Percentiles rank a stretch among this genome's conserved stretches.
Evolutionary conservation across 2,329 filamentous ascomycete genomes (phyloP).

Genomic region (Madurella fahalii): DNA sequence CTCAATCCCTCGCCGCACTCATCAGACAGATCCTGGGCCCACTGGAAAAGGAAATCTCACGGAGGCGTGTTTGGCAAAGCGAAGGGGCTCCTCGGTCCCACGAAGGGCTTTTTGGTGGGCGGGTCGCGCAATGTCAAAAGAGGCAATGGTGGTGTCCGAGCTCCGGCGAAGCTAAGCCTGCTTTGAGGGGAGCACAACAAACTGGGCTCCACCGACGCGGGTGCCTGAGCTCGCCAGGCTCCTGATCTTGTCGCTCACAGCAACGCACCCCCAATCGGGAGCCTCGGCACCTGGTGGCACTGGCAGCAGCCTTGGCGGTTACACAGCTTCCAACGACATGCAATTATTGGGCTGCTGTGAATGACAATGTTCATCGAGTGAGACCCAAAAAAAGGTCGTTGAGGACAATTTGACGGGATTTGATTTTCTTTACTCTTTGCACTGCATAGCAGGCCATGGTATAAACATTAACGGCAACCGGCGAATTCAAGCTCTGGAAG

Average conservation of each 20-base stretch:
- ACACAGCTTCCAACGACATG: background rate
- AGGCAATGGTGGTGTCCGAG: conserved; percentile 18
- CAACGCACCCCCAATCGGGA: conserved; percentile 19
- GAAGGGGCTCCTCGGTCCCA: conserved; percentile 3
- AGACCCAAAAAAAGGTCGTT: too few relatives aligned
- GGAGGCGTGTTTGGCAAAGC: conserved; percentile 5
- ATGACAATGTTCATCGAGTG: background rate
- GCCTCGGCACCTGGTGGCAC: conserved; percentile 8
- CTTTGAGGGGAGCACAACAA: conserved; percentile 27
- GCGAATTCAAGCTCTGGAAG: too few relatives aligned
- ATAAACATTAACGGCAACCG: too few relatives aligned
- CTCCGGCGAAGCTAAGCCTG: conserved; percentile 24
- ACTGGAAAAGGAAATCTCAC: background rate
- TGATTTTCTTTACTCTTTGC: too few relatives aligned
- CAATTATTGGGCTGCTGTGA: background rate
- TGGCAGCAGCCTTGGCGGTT: conserved; percentile 9
- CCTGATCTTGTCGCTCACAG: conserved; percentile 23
- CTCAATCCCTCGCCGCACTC: conserved; percentile 11
- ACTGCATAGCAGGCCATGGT: too few relatives aligned
- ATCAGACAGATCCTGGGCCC: background rate
- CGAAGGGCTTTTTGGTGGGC: conserved; percentile 20
- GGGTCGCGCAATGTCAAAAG: conserved; percentile 15
- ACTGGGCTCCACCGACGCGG: conserved; percentile 26
- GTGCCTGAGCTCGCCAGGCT: conserved; percentile 12
- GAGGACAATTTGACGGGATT: too few relatives aligned